phyloP scores from a whole-genome alignment of 371 early-diverging fungal genomes.

The Rhizopus stolonifer region DNA sequence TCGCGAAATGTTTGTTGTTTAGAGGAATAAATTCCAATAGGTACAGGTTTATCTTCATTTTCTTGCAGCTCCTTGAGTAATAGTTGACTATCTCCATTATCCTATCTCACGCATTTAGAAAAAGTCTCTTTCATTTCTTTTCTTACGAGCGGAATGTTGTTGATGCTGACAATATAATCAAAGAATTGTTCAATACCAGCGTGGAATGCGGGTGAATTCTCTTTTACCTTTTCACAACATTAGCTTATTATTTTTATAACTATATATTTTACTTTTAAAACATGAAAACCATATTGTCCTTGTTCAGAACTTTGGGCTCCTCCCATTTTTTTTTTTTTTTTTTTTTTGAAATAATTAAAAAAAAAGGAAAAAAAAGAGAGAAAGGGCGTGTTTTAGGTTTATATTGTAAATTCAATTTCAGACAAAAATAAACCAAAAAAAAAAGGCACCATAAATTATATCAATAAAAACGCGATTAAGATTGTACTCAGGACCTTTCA shows the following conservation, averaged over 20 bases:
- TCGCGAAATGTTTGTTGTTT: conserved; percentile 67
- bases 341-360: no score
- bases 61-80: conserved; percentile 49
- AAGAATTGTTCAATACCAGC: conserved; percentile 78
- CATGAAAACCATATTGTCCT: conserved; percentile 49
- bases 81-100: conserved; percentile 50
- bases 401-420: no score
- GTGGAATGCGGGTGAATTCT: conserved; percentile 61
- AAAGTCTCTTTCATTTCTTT: background rate
- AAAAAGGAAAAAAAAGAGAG: conserved; percentile 6
- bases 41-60: conserved; percentile 55
- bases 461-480: no score
- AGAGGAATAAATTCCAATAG: conserved; percentile 67
- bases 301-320: conserved; percentile 51
- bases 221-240: conserved; percentile 10
- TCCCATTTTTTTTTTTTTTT: conserved; percentile 23
- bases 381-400: no score
- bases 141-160: conserved; percentile 57
- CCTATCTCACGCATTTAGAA: conserved; percentile 17
- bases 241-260: background rate
- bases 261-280: conserved; percentile 34
- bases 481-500: no score
- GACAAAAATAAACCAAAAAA: no score
- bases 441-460: background rate
- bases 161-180: conserved; percentile 71